A percentile compares a stretch with the other conserved stretches of the same genome.
Conservation (phyloP, 1,284 basidiomycete species). For the Melampsora americana region DNA sequence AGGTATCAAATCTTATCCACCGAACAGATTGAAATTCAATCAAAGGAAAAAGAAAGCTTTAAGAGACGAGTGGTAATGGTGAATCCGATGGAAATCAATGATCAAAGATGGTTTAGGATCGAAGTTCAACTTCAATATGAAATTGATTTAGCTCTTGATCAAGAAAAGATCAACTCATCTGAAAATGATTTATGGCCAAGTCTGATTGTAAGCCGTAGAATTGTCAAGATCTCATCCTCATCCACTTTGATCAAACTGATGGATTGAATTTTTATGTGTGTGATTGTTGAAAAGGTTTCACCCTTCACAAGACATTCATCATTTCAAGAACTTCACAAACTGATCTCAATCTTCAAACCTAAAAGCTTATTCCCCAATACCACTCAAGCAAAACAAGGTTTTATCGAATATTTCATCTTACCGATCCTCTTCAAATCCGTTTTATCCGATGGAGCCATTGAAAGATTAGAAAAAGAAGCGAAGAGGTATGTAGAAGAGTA, state of each 20-base stretch:
- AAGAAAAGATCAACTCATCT: not conserved
- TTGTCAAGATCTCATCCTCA: too few relatives aligned
- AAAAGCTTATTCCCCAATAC: slow-evolving; percentile 30
- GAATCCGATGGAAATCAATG: slow-evolving; percentile 24
- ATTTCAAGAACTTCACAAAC: slow-evolving; percentile 22
- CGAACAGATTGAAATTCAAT: too few relatives aligned
- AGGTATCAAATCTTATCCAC: too few relatives aligned
- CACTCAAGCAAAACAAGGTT: slow-evolving; percentile 1
- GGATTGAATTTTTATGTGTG: too few relatives aligned
- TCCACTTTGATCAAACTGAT: too few relatives aligned
- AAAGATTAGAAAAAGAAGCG: not conserved
- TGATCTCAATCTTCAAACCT: slow-evolving; percentile 25
- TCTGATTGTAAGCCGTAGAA: slow-evolving; percentile 9
- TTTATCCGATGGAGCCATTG: not conserved
- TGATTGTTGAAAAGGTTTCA: too few relatives aligned
- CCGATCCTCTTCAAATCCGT: slow-evolving; percentile 19
- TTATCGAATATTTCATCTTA: slow-evolving; percentile 24
- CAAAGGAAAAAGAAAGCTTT: too few relatives aligned
- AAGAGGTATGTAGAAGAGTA: not conserved
- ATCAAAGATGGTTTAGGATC: not conserved
- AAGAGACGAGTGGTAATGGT: slow-evolving; percentile 12
- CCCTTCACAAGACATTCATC: slow-evolving; percentile 32
- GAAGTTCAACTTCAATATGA: not conserved
- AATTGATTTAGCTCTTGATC: too few relatives aligned
- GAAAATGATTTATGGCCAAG: slow-evolving; percentile 18